Conservation (phyloP, 176 grass and related monocot genomes). For the Sorghum bicolor region Sorghum_bicolor_NCBIv3 NC_012872.2:12136001-12136500, state of each 20-base stretch:
- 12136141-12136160: neutral
- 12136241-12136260: constrained; percentile 88
- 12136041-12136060: neutral
- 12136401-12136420: constrained; percentile 75
- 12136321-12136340: constrained; percentile 70
- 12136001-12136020: neutral
- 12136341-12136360: constrained; percentile 92
- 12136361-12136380: constrained; percentile 73
- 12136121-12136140: neutral
- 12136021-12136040: neutral
- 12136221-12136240: constrained; percentile 85
- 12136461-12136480: constrained; percentile 70
- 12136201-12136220: constrained; percentile 31
- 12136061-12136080: neutral
- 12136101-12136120: neutral
- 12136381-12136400: constrained; percentile 86
- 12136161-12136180: constrained; percentile 2
- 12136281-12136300: constrained; percentile 49
- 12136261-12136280: constrained; percentile 70
- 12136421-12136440: constrained; percentile 91
- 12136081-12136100: neutral
- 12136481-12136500: constrained; percentile 90
- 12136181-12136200: constrained; percentile 16
- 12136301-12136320: constrained; percentile 83
- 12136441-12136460: constrained; percentile 76